Base-by-base conservation (phyloP, 108 stramenopile genomes). In the Cyclostephanos tholiformis region DNA sequence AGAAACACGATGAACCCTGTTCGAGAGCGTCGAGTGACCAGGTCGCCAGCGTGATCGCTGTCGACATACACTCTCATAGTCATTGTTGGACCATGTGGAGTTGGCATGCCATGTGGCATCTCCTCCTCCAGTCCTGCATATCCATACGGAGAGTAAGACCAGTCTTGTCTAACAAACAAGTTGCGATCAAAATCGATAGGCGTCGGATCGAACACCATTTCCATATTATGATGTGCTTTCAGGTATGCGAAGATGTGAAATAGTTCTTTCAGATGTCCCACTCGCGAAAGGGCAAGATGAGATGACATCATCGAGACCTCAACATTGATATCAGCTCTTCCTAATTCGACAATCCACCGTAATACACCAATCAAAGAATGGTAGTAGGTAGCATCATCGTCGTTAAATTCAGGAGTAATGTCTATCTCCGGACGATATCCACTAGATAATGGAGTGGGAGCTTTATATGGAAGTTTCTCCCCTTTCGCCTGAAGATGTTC, bases 301-400 rank as follows among this genome's bases (percentile, higher is more conserved):
- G 53, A 55, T 27, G 27, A 55, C 53, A 55, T 55, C 53, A 55
- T 55, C 13, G 53, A 55, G 27, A 55, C 53, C 53, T 55, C 53
- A 46, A 46, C 44, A 46, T 46, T 14, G 16, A 46, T 46, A 16
- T 46, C 44, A 46, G 44, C 44, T 46, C 44, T 46, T 16, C 44
- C 44, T 46, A 46, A 46, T 46, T 46, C 44, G 16, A 46, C 44
- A 46, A 46, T 55, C 53, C 53, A 55, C 23, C 53, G 0, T 55
- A 55, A 27, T 27, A 55, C 53, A 27, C 53, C 53, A 55, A 55
- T 55, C 53, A 55, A 55, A 11, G 25, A 55, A 13, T 55, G 53
- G 27, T 55, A 55, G 27, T 26, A 55, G 23, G 53, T 27, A 55
- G 53, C 26, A 55, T 55, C 53, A 26, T 27, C 53, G 22, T 27